Conservation (phyloP, 257 asterid species). For the Galeopsis tetrahit region DNA sequence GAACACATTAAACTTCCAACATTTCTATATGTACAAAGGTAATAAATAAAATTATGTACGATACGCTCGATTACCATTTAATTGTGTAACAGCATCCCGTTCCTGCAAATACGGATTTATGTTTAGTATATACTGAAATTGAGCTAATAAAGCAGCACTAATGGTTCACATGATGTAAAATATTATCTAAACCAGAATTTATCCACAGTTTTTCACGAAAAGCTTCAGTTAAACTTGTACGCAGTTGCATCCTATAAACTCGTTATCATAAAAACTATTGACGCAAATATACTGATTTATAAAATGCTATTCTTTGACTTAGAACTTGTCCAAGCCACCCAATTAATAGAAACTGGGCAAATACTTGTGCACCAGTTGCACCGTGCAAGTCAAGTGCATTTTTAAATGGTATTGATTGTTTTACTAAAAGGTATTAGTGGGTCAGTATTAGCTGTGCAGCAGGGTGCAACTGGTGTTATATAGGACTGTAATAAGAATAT, state of each 20-base stretch:
- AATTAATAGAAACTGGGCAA: background rate
- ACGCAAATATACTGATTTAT: too few relatives aligned
- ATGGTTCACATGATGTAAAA: background rate
- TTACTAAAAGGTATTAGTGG: too few relatives aligned
- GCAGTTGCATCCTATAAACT: background rate
- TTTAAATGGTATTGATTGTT: too few relatives aligned
- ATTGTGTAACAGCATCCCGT: background rate
- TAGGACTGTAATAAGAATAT: background rate
- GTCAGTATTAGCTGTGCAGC: too few relatives aligned
- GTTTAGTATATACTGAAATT: background rate
- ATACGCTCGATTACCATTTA: slow-evolving; percentile 5
- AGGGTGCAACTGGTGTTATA: background rate
- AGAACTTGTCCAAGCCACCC: background rate
- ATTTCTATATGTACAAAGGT: background rate
- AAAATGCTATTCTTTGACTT: background rate
- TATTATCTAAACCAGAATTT: background rate
- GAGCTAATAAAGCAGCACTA: background rate
- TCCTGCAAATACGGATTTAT: background rate
- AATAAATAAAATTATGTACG: background rate
- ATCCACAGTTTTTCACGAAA: too few relatives aligned
- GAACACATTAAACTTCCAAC: background rate
- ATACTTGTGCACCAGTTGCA: too few relatives aligned
- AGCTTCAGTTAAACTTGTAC: background rate
- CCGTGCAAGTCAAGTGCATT: too few relatives aligned
- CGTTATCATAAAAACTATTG: background rate